Evolutionary conservation across 495 filamentous ascomycete species (phyloP).

Genomic region (Talaromyces borbonicus): DNA sequence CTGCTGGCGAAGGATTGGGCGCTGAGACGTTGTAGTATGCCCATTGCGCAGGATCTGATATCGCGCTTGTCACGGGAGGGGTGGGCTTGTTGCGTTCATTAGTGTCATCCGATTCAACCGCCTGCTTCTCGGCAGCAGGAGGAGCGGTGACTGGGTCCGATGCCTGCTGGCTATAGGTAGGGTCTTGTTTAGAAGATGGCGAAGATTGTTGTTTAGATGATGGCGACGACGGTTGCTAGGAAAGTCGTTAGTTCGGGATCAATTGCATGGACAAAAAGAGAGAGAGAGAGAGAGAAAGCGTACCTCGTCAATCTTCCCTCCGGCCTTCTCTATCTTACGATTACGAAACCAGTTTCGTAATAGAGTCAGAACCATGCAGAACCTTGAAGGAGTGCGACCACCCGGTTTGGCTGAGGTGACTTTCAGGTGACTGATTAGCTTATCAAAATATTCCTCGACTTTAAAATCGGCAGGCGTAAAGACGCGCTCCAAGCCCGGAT

Average conservation of each 20-base stretch:
- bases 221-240: not conserved
- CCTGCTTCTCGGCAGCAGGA: constrained; percentile 1
- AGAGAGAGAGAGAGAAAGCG: not conserved
- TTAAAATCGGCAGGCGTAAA: constrained; percentile 65
- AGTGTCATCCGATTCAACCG: not conserved
- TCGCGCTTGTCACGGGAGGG: not conserved
- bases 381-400: constrained; percentile 64
- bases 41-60: constrained; percentile 13
- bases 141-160: constrained; percentile 7
- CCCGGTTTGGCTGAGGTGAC: constrained; percentile 52
- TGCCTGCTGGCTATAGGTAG: not conserved
- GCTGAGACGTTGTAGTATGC: constrained; percentile 9
- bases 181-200: constrained; percentile 4
- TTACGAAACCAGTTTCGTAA: constrained; percentile 61
- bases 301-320: constrained; percentile 7
- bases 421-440: constrained; percentile 55
- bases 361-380: constrained; percentile 64
- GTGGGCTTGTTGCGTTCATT: not conserved
- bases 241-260: not conserved
- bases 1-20: constrained; percentile 1
- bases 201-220: constrained; percentile 2
- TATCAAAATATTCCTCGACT: constrained; percentile 65
- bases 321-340: constrained; percentile 23
- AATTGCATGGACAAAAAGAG: not conserved
- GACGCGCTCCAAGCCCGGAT: constrained; percentile 61